phyloP scores from a whole-genome alignment of 805 yeast species.

The Peterozyma toletana region DNA sequence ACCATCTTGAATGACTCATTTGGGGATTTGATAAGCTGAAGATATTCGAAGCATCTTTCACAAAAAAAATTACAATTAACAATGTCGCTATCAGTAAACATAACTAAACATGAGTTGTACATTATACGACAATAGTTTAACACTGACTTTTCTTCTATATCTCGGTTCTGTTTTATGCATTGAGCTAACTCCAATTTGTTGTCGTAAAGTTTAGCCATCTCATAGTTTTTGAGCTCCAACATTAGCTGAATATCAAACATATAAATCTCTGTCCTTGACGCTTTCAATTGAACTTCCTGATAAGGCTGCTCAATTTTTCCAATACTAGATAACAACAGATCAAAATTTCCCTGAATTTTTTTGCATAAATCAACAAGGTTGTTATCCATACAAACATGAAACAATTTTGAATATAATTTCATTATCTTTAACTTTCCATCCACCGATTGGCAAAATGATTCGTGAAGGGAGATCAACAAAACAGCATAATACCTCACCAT shows the following conservation, averaged over 20 bases:
- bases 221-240: slow-evolving; percentile 21
- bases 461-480: slow-evolving; percentile 23
- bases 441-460: slow-evolving; percentile 15
- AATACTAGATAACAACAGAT: slow-evolving; percentile 15
- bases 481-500: slow-evolving; percentile 22
- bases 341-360: slow-evolving; percentile 22
- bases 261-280: slow-evolving; percentile 10
- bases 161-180: slow-evolving; percentile 1
- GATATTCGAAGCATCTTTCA: slow-evolving; percentile 10
- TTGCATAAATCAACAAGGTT: slow-evolving; percentile 11
- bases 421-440: slow-evolving; percentile 20
- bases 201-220: slow-evolving; percentile 27
- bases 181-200: slow-evolving; percentile 18
- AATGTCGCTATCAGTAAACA: slow-evolving; percentile 6
- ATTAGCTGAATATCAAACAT: slow-evolving; percentile 24
- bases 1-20: slow-evolving; percentile 14
- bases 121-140: slow-evolving; percentile 25
- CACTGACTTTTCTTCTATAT: slow-evolving; percentile 12
- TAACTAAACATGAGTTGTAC: slow-evolving; percentile 19
- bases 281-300: neutral
- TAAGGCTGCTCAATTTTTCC: slow-evolving; percentile 10
- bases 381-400: slow-evolving; percentile 22
- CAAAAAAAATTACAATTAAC: slow-evolving; percentile 11
- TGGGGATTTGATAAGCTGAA: slow-evolving; percentile 12
- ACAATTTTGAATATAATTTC: slow-evolving; percentile 21